Percentiles rank a stretch among this genome's conserved stretches.
phyloP scores from a whole-genome alignment of 352 stramenopile genomes.

The Pythium periplocum region DNA sequence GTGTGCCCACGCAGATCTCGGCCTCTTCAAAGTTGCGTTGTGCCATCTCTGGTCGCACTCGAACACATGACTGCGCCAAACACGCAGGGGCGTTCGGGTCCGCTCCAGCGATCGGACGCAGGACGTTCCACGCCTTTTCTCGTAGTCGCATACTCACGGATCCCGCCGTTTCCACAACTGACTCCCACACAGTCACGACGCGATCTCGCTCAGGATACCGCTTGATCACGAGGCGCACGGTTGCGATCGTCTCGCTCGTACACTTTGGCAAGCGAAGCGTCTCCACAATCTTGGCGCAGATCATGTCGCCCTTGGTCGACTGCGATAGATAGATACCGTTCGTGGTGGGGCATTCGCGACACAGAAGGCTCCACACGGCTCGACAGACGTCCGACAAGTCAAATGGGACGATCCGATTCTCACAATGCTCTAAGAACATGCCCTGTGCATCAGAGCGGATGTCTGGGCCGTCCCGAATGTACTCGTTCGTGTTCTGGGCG shows the following conservation, averaged over 20 bases:
- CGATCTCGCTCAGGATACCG: constrained; percentile 15
- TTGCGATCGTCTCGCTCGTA: constrained; percentile 14
- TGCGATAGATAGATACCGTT: constrained; percentile 34
- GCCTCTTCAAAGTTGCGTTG: constrained; percentile 1
- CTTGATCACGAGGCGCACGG: constrained; percentile 18
- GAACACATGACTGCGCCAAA: constrained; percentile 13
- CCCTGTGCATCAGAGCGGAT: constrained; percentile 27
- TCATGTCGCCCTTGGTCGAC: constrained; percentile 21
- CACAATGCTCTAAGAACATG: constrained; percentile 33
- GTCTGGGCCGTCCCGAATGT: constrained; percentile 13
- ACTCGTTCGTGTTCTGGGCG: constrained; percentile 12
- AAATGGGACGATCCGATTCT: constrained; percentile 28
- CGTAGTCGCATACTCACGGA: constrained; percentile 11
- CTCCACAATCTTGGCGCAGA: constrained; percentile 40
- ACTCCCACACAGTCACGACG: constrained; percentile 18
- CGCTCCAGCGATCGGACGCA: neutral
- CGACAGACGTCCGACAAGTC: constrained; percentile 21
- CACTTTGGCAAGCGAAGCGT: constrained; percentile 25
- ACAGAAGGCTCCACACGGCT: constrained; percentile 27
- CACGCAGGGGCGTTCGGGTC: constrained; percentile 6
- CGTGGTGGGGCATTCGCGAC: constrained; percentile 12
- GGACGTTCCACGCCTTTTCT: constrained; percentile 18
- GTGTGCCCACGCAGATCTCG: constrained; percentile 26
- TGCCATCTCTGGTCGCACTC: constrained; percentile 15
- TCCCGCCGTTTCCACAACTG: constrained; percentile 12